Base-by-base conservation (phyloP, 768 basidiomycete genomes). In the Mycena albidolilacea region DNA sequence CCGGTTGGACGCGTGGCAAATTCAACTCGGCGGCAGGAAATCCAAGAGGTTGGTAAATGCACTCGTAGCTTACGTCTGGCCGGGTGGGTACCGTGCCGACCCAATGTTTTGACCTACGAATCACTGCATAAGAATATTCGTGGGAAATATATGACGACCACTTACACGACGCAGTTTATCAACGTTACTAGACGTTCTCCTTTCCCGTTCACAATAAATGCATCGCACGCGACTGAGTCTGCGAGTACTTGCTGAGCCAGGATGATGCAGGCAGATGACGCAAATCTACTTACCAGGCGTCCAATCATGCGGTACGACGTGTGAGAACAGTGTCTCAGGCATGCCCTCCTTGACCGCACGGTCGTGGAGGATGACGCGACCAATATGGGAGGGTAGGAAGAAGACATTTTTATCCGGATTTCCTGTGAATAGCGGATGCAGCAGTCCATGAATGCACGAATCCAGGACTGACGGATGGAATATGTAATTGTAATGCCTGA, bases 401-500 rank as follows among this genome's bases (percentile, higher is more conserved):
- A 81, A 83, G 21, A 73, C 76, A 48, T 74, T 78, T 7, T 70
- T 71, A 59, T 82, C 80, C 30, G 69, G 67, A 61, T 80, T 78
- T 8, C 80, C 80, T 9, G 80, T 81, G 66, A 85, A 74, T 2
- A 77, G 66, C 21, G 78, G 79, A 67, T 83, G 81, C 3, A 82
- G 77, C 10, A 78, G 65, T 46, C 80, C 75, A 39, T 85, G 84
- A 5, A 85, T 59, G 52, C 81, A 81, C 1, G 82, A 79, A 65
- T 85, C 85, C 9, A 86, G 63, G n/a, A 82, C 77, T 0, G 80
- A 77, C 3, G 43, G 30, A 30, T 30, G 30, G 30, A 30, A 30
- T 30, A 30, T 30, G 30, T 30, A 30, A 30, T 77, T 75, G 37
- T 54, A 46, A 44, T 66, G 62, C 43, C 70, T 69, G 39, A 2